A percentile compares a stretch with the other conserved stretches of the same genome.
These are phyloP conservation scores for Saprolegnia diclina DNA, from an alignment of 352 stramenopile genomes.

Conservation along the genomic window DNA sequence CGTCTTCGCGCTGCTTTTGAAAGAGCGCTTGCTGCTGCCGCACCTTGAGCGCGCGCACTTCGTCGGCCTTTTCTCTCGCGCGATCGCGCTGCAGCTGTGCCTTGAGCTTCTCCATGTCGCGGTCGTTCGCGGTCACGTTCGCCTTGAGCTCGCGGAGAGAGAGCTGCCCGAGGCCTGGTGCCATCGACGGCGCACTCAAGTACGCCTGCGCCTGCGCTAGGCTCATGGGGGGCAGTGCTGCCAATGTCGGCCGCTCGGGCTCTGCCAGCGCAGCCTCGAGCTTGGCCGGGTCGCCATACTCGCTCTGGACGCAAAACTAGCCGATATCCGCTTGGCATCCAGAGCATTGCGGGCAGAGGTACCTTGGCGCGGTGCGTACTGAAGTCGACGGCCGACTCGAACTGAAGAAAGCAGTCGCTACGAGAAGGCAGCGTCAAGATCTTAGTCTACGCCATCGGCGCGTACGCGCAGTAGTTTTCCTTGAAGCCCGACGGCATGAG, in stretches of 20 bases:
- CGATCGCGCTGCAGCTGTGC: constrained; percentile 14
- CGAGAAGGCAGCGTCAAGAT: background rate
- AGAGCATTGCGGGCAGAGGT: no score
- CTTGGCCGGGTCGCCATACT: constrained; percentile 26
- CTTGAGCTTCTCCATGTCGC: constrained; percentile 17
- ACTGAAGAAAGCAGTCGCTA: constrained; percentile 21
- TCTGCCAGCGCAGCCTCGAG: constrained; percentile 2
- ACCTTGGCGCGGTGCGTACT: constrained; percentile 23
- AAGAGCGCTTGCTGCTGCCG: constrained; percentile 19
- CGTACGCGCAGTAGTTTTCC: constrained; percentile 23
- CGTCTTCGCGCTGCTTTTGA: constrained; percentile 14
- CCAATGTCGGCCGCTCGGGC: background rate
- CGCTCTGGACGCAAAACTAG: constrained; percentile 28
- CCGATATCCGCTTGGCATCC: no score
- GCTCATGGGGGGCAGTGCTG: background rate
- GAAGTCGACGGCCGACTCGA: constrained; percentile 20
- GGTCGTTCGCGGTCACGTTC: constrained; percentile 8
- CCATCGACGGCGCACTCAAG: background rate
- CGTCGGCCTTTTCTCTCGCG: constrained; percentile 24
- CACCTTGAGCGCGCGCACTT: constrained; percentile 15
- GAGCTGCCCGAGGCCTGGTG: background rate
- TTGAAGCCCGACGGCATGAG: background rate
- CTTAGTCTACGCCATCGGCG: background rate
- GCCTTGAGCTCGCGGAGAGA: constrained; percentile 24
- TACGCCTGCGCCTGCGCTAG: constrained; percentile 19